phyloP scores from a whole-genome alignment of 1,284 basidiomycete species.

The Sutorius eximius region DNA sequence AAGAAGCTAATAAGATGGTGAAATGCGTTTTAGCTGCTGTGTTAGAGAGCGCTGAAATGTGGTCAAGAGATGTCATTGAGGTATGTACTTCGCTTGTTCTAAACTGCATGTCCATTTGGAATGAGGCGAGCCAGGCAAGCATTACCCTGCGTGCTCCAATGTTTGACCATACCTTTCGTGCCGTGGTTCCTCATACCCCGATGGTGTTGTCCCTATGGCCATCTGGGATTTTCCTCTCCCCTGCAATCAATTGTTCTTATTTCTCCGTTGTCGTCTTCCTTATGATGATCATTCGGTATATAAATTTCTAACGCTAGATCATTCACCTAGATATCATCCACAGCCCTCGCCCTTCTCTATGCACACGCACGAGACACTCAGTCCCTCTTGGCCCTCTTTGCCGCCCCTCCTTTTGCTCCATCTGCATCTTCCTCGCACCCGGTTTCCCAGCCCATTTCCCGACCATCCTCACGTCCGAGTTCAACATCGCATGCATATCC shows the following conservation, averaged over 20 bases:
- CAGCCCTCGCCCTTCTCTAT: conserved; percentile 32
- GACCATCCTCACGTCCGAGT: conserved; percentile 24
- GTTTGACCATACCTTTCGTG: background rate
- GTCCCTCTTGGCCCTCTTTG: conserved; percentile 25
- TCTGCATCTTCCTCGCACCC: conserved; percentile 18
- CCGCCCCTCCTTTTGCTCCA: conserved; percentile 2
- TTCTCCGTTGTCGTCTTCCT: background rate
- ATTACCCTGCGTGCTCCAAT: background rate
- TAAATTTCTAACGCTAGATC: conserved; percentile 7
- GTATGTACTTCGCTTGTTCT: conserved; percentile 20
- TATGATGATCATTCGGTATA: background rate
- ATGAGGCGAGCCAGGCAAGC: background rate
- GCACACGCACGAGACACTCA: conserved; percentile 25
- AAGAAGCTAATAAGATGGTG: conserved; percentile 69
- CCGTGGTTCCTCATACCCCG: background rate
- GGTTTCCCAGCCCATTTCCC: conserved; percentile 24
- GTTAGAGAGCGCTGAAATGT: conserved; percentile 38
- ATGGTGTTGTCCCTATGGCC: background rate
- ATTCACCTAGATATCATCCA: conserved; percentile 29
- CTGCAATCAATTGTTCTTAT: background rate
- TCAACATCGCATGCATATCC: conserved; percentile 16
- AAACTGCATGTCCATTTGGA: background rate
- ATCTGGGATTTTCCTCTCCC: background rate
- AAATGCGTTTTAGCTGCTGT: conserved; percentile 48
- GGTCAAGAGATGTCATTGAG: conserved; percentile 31